These are phyloP conservation scores for Rhizopogon vinicolor DNA, from an alignment of 768 basidiomycete species.

Conservation along the genomic window DNA sequence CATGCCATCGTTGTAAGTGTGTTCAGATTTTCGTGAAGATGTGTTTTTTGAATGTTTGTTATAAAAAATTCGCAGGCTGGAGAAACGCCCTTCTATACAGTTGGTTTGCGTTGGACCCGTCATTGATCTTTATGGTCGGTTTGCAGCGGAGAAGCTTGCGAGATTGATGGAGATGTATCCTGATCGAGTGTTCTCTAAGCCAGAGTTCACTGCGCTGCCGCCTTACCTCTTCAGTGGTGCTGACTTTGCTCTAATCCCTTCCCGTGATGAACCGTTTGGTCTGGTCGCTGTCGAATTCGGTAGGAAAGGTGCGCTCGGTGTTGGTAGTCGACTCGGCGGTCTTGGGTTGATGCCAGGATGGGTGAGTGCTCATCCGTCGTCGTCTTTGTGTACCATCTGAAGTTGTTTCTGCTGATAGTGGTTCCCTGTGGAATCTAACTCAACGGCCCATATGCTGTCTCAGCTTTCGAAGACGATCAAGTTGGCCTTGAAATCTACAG, in stretches of 20 bases:
- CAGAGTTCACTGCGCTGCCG: constrained; percentile 91
- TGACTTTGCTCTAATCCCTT: constrained; percentile 93
- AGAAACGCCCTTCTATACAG: constrained; percentile 83
- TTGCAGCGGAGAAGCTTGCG: constrained; percentile 90
- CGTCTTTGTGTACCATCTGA: neutral
- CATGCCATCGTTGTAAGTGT: constrained; percentile 78
- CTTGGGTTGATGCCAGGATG: constrained; percentile 97
- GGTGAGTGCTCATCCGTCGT: constrained; percentile 45
- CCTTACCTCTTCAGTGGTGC: constrained; percentile 93
- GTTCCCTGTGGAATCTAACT: constrained; percentile 94
- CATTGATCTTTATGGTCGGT: constrained; percentile 92
- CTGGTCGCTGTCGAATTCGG: constrained; percentile 96
- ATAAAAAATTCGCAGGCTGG: constrained; percentile 45
- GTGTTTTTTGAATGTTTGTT: no score
- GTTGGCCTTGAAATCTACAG: constrained; percentile 84
- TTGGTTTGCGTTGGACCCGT: constrained; percentile 89
- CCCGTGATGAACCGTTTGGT: constrained; percentile 95
- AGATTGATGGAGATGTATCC: constrained; percentile 95
- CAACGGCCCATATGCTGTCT: constrained; percentile 91
- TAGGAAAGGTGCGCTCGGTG: constrained; percentile 93
- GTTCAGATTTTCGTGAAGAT: no score
- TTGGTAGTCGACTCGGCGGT: constrained; percentile 91
- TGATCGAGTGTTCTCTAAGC: constrained; percentile 92
- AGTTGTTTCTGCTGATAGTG: constrained; percentile 45
- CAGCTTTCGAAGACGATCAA: constrained; percentile 94